phyloP scores from a whole-genome alignment of 805 yeast species.

The Yamadazyma sp. region DNA sequence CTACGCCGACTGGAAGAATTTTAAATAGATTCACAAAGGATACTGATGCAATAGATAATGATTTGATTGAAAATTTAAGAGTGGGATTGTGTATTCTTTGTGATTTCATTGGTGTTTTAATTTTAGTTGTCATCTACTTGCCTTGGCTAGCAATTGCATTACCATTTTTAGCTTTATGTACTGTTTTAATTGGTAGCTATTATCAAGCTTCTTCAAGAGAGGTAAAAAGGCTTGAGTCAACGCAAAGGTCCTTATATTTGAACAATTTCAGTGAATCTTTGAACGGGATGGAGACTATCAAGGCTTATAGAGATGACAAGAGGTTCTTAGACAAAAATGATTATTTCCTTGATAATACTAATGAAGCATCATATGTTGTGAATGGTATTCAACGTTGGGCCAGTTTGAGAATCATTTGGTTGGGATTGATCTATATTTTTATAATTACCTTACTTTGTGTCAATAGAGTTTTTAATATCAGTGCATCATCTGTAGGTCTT shows the following conservation, averaged over 20 bases:
- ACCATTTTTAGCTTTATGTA: constrained; percentile 24
- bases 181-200: constrained; percentile 23
- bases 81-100: constrained; percentile 52
- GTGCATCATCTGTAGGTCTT: constrained; percentile 35
- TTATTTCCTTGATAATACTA: constrained; percentile 24
- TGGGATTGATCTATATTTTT: constrained; percentile 24
- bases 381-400: constrained; percentile 38
- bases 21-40: constrained; percentile 85
- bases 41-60: constrained; percentile 79
- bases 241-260: constrained; percentile 35
- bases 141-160: constrained; percentile 40
- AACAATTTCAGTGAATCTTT: constrained; percentile 35
- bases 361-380: constrained; percentile 33
- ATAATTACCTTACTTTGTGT: constrained; percentile 30
- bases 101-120: constrained; percentile 55
- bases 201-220: constrained; percentile 39
- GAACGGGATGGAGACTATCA: constrained; percentile 33
- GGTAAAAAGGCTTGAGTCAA: constrained; percentile 36
- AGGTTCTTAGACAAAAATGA: constrained; percentile 27
- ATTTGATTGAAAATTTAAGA: constrained; percentile 65
- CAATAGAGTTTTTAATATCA: constrained; percentile 27
- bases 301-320: constrained; percentile 25
- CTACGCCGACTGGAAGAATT: constrained; percentile 84
- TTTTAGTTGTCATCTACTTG: constrained; percentile 31
- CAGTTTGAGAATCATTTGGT: constrained; percentile 23